These are phyloP conservation scores for Omphalea diandra DNA, from an alignment of 441 rosid genomes.

Conservation along the genomic window DNA sequence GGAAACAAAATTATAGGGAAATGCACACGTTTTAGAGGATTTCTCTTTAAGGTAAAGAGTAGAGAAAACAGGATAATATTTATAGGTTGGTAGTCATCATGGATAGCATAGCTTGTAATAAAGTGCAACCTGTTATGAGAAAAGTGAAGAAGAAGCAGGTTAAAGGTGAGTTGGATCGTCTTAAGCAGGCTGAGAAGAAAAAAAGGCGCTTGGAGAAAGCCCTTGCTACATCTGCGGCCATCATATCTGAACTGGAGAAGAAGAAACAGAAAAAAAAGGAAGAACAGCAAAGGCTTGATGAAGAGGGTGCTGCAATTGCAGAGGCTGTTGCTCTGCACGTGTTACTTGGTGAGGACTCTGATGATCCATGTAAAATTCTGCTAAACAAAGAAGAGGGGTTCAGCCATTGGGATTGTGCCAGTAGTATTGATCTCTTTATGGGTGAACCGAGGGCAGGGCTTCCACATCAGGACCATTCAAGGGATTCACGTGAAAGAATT, in stretches of 20 bases:
- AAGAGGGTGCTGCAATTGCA: constrained; percentile 97
- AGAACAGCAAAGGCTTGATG: constrained; percentile 96
- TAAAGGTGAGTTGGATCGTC: constrained; percentile 89
- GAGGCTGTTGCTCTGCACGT: constrained; percentile 98
- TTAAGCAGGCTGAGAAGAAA: constrained; percentile 96
- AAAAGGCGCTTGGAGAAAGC: constrained; percentile 96
- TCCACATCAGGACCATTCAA: constrained; percentile 38
- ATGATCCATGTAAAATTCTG: constrained; percentile 61
- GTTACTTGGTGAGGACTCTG: constrained; percentile 84
- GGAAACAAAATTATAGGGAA: constrained; percentile 36
- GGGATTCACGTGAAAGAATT: constrained; percentile 46
- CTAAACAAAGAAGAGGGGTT: constrained; percentile 48
- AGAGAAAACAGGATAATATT: constrained; percentile 32
- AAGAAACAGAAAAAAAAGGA: constrained; percentile 88
- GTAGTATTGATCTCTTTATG: constrained; percentile 44
- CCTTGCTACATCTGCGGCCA: constrained; percentile 97
- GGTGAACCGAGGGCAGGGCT: constrained; percentile 38
- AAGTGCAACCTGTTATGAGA: constrained; percentile 63
- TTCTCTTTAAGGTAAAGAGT: constrained; percentile 26
- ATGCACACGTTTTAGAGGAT: constrained; percentile 53
- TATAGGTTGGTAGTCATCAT: constrained; percentile 41
- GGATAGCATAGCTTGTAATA: constrained; percentile 69
- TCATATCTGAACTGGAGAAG: constrained; percentile 84
- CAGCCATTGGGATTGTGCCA: constrained; percentile 47
- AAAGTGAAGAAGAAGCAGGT: constrained; percentile 82